These are phyloP conservation scores for Eucommia ulmoides DNA, from an alignment of 257 asterid species.

Conservation along the genomic window DNA sequence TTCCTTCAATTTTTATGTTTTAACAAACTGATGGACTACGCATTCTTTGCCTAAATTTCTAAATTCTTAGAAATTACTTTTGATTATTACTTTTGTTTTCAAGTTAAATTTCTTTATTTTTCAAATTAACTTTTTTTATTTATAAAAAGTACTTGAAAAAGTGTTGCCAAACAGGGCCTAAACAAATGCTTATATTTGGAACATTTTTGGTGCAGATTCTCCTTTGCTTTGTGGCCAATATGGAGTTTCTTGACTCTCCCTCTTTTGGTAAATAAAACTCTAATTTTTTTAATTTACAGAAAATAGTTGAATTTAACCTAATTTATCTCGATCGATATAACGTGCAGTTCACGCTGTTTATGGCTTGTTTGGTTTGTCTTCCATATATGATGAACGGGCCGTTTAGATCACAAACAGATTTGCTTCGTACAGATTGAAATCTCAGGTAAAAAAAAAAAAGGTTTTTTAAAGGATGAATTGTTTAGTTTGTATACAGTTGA, in stretches of 20 bases:
- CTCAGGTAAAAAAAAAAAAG: too few relatives aligned
- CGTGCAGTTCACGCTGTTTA: slow-evolving; percentile 55
- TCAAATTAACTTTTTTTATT: too few relatives aligned
- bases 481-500: too few relatives aligned
- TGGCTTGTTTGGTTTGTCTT: slow-evolving; percentile 47
- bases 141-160: too few relatives aligned
- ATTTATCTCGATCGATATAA: background rate
- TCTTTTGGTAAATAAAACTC: slow-evolving; percentile 26
- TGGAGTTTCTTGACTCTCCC: slow-evolving; percentile 53
- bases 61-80: background rate
- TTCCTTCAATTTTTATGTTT: too few relatives aligned
- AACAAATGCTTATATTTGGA: too few relatives aligned
- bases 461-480: too few relatives aligned
- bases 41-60: too few relatives aligned
- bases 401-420: slow-evolving; percentile 29
- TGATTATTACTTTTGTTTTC: background rate
- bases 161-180: too few relatives aligned
- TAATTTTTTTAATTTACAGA: background rate
- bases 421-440: slow-evolving; percentile 41
- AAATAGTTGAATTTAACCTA: background rate
- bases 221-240: slow-evolving; percentile 53
- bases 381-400: slow-evolving; percentile 38
- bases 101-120: too few relatives aligned
- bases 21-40: too few relatives aligned
- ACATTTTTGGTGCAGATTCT: slow-evolving; percentile 30